Base-by-base conservation (phyloP, 139 green algal genomes). In the Medakamo hakoo region DNA sequence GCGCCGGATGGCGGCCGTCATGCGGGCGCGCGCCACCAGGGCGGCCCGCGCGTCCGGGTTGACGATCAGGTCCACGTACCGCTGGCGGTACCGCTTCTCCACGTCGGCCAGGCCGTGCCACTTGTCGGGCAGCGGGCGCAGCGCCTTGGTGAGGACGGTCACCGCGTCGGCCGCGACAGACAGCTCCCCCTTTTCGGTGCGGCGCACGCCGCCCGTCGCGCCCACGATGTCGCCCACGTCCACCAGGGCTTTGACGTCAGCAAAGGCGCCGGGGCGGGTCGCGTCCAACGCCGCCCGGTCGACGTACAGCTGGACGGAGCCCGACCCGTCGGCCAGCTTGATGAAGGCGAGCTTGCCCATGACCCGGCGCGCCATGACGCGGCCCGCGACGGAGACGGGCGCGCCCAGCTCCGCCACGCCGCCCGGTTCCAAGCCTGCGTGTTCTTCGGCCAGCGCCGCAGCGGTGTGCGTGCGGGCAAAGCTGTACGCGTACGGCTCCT, bases 291-390 rank as follows among this genome's bases (percentile, higher is more conserved):
- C 71, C 14, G 66, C 68, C 28, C 82, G 83, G 57, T 96, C 90
- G 21, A 93, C 64, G 66, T 95, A 93, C 32, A 97, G 77, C 80
- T 96, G 92, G 14, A 98, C 82, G 24, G 74, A 72, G 14, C 91
- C 92, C 21, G 65, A 74, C 56, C 86, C 88, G 71, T 99, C 93
- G 25, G 74, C 52, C 25, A 99, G 58, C 4, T 68, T 85, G 22
- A 93, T 69, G 76, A 99, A 99, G 0, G 93, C 90, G 3, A 99
- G 82, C 77, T 98, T 98, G 60, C 93, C 93, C 79, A 99, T 95
- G 25, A 95, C 78, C 0, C 93, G 74, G 9, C 85, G 82, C 5
- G 80, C 79, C 74, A 94, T 88, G 1, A 99, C 65, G 23, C 93
- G 80, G 4, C 93, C 93, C 21, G 91, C 86, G 22, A 98, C 83